Evolutionary conservation across 805 yeast genomes (phyloP).

Genomic region (Hanseniaspora meyeri): DNA sequence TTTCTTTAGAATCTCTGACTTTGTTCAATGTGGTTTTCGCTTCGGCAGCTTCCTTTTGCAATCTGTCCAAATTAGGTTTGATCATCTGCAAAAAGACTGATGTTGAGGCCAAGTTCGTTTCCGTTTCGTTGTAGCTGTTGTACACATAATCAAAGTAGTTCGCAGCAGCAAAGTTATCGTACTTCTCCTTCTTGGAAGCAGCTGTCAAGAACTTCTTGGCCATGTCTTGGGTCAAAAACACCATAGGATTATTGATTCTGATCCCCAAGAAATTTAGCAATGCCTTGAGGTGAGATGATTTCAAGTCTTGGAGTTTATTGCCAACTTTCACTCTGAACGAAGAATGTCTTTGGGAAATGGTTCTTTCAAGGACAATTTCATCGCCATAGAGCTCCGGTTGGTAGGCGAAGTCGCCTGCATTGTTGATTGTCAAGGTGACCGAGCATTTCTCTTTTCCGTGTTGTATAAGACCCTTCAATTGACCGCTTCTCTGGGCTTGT

Average conservation of each 20-base stretch:
- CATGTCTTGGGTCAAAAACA: slow-evolving; percentile 83
- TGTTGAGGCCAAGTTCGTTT: slow-evolving; percentile 28
- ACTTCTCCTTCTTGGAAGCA: slow-evolving; percentile 61
- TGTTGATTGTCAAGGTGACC: slow-evolving; percentile 51
- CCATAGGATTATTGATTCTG: slow-evolving; percentile 79
- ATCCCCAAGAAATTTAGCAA: slow-evolving; percentile 62
- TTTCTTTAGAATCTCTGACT: slow-evolving; percentile 18
- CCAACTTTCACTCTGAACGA: slow-evolving; percentile 45
- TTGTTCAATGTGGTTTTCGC: slow-evolving; percentile 32
- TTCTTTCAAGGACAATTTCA: slow-evolving; percentile 57
- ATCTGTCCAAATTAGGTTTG: slow-evolving; percentile 29
- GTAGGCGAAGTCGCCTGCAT: slow-evolving; percentile 55
- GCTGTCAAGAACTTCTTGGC: slow-evolving; percentile 82
- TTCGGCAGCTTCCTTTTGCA: slow-evolving; percentile 33
- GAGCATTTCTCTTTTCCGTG: slow-evolving; percentile 64
- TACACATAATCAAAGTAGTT: slow-evolving; percentile 11
- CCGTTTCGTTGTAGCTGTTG: slow-evolving; percentile 35
- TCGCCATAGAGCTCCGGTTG: slow-evolving; percentile 56
- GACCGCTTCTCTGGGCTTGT: slow-evolving; percentile 73
- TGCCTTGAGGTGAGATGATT: slow-evolving; percentile 52
- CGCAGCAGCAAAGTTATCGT: slow-evolving; percentile 39
- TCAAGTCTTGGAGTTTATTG: slow-evolving; percentile 40
- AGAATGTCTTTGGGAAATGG: slow-evolving; percentile 37
- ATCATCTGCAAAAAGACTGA: slow-evolving; percentile 31
- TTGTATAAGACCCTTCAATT: slow-evolving; percentile 56